Conservation (phyloP, 345 rosid genomes). For the Melaleuca alternifolia region DNA sequence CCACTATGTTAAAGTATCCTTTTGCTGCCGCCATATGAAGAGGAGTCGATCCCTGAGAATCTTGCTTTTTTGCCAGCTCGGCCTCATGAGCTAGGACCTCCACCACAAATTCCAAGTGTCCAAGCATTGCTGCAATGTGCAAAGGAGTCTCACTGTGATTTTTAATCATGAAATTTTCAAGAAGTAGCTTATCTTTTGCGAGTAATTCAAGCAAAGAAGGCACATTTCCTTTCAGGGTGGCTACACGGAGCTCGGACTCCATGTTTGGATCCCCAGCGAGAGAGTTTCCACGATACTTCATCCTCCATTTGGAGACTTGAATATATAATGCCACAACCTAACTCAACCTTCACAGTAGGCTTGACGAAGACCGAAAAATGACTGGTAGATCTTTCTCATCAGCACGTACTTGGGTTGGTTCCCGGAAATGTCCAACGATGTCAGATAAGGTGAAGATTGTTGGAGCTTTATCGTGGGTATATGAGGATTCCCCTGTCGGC, state of each 20-base stretch:
- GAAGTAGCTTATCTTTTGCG: neutral
- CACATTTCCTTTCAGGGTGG: neutral
- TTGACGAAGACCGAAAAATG: too few relatives aligned
- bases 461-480: neutral
- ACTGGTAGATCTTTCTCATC: too few relatives aligned
- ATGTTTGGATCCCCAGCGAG: neutral
- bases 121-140: conserved; percentile 7
- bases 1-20: conserved; percentile 1
- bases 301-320: too few relatives aligned
- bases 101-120: neutral
- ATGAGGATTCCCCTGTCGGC: neutral
- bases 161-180: neutral
- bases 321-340: too few relatives aligned
- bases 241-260: neutral
- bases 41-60: neutral
- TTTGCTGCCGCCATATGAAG: conserved; percentile 13
- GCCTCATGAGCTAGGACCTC: neutral
- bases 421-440: neutral
- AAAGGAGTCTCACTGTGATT: conserved; percentile 2
- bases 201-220: neutral
- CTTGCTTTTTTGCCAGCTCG: neutral
- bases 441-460: neutral
- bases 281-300: neutral
- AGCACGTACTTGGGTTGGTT: neutral
- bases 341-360: too few relatives aligned